phyloP scores from a whole-genome alignment of 192 early-diverging fungal species.

The Coemansia sp. region DNA sequence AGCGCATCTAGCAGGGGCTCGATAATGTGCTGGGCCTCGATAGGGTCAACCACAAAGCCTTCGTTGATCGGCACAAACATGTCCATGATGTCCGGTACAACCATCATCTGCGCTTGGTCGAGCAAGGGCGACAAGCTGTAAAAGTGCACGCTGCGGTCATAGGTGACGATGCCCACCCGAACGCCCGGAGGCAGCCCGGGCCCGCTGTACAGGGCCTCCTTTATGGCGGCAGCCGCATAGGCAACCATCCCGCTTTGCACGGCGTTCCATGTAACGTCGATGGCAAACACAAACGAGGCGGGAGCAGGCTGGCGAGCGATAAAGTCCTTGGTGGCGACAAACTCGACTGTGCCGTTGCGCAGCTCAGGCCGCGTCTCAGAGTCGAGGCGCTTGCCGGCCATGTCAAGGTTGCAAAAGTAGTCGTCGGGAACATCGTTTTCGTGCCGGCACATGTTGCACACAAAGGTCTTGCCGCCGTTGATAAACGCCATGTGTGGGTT shows the following conservation, averaged over 20 bases:
- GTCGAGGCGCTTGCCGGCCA: conserved; percentile 88
- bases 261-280: conserved; percentile 92
- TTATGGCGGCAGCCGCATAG: conserved; percentile 67
- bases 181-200: conserved; percentile 58
- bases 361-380: conserved; percentile 86
- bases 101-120: conserved; percentile 93
- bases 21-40: conserved; percentile 78
- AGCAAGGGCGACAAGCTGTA: conserved; percentile 85
- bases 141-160: conserved; percentile 90
- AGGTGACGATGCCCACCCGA: conserved; percentile 88
- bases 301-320: conserved; percentile 67
- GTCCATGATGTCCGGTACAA: conserved; percentile 89
- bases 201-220: conserved; percentile 68
- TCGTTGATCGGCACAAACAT: conserved; percentile 93
- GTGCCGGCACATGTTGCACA: conserved; percentile 93
- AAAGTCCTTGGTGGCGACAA: conserved; percentile 77
- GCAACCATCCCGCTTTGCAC: conserved; percentile 84
- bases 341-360: conserved; percentile 87
- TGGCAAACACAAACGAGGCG: conserved; percentile 84
- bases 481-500: conserved; percentile 90
- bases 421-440: conserved; percentile 85
- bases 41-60: conserved; percentile 89
- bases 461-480: conserved; percentile 89
- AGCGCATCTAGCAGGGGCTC: conserved; percentile 81
- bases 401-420: conserved; percentile 95